A percentile compares a stretch with the other conserved stretches of the same genome.
phyloP scores from a whole-genome alignment of 1,284 basidiomycete genomes.

The Sporisorium scitamineum region DNA sequence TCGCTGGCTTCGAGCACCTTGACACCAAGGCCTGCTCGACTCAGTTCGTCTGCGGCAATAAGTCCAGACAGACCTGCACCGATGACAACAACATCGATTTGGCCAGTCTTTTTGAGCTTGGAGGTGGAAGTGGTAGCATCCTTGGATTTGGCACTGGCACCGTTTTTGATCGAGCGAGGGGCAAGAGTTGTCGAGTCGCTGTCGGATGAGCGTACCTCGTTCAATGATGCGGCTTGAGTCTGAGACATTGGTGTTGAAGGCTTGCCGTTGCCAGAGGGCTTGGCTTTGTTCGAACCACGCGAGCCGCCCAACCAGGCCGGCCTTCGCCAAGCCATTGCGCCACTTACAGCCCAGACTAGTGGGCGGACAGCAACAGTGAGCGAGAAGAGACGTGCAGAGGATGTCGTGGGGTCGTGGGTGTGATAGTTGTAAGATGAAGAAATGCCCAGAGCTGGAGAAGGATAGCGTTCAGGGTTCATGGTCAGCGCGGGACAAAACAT shows the following conservation, averaged over 20 bases:
- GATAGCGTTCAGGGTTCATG: conserved; percentile 1
- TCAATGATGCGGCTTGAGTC: not conserved
- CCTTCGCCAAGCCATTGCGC: conserved; percentile 23
- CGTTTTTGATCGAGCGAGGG: not conserved
- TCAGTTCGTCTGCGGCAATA: conserved; percentile 71
- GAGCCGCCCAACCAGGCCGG: conserved; percentile 25
- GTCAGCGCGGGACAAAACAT: not conserved
- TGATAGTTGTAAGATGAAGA: not conserved
- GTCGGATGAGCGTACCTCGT: conserved; percentile 3
- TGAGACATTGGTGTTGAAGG: not conserved
- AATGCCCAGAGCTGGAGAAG: not conserved
- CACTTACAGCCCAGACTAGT: not conserved
- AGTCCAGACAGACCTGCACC: conserved; percentile 72
- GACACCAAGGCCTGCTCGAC: conserved; percentile 69
- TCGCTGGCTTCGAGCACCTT: conserved; percentile 72
- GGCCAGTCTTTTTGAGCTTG: conserved; percentile 22
- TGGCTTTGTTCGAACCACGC: not conserved
- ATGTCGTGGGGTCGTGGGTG: not conserved
- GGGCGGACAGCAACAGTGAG: not conserved
- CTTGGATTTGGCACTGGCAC: not conserved
- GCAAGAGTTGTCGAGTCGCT: conserved; percentile 13
- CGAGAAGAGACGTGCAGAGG: not conserved
- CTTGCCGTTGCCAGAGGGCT: conserved; percentile 5
- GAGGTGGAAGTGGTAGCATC: not conserved
- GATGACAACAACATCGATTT: conserved; percentile 70